A percentile compares a stretch with the other conserved stretches of the same genome.
These are phyloP conservation scores for Lentinula edodes DNA, from an alignment of 768 basidiomycete species.

Conservation along the genomic window DNA sequence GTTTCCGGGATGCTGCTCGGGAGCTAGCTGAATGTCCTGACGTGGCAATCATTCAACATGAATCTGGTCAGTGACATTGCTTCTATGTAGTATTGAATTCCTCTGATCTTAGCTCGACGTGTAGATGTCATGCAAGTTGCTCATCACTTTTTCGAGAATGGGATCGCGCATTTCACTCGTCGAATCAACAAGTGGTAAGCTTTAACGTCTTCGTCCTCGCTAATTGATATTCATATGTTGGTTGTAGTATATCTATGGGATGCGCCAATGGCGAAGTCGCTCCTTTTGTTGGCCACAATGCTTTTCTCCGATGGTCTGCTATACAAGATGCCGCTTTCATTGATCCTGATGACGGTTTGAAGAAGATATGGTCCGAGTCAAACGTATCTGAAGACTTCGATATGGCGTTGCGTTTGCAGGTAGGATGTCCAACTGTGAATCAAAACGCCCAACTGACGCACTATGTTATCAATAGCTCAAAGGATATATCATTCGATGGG, in stretches of 20 bases:
- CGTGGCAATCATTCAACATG: conserved; percentile 87
- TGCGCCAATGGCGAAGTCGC: conserved; percentile 79
- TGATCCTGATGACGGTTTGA: conserved; percentile 56
- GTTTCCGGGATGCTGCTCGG: conserved; percentile 84
- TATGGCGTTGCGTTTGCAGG: conserved; percentile 65
- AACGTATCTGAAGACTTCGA: conserved; percentile 85
- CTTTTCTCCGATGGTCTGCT: conserved; percentile 86
- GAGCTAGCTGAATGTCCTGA: conserved; percentile 80
- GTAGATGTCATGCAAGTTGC: conserved; percentile 87
- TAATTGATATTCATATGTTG: conserved; percentile 11
- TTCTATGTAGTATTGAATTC: background rate
- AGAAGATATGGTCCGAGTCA: conserved; percentile 78
- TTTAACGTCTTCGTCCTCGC: background rate
- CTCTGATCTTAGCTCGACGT: background rate
- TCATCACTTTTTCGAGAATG: conserved; percentile 87
- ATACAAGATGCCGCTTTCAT: conserved; percentile 80
- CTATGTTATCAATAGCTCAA: conserved; percentile 27
- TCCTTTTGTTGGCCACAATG: conserved; percentile 85
- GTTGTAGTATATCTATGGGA: conserved; percentile 55
- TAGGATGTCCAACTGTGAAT: conserved; percentile 10
- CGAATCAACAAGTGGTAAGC: conserved; percentile 63
- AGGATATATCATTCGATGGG: conserved; percentile 79
- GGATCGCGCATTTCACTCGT: conserved; percentile 82
- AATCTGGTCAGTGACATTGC: conserved; percentile 50
- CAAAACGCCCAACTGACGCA: background rate